A percentile compares a stretch with the other conserved stretches of the same genome.
phyloP scores from a whole-genome alignment of 768 basidiomycete genomes.

The Kwoniella europaea region DNA sequence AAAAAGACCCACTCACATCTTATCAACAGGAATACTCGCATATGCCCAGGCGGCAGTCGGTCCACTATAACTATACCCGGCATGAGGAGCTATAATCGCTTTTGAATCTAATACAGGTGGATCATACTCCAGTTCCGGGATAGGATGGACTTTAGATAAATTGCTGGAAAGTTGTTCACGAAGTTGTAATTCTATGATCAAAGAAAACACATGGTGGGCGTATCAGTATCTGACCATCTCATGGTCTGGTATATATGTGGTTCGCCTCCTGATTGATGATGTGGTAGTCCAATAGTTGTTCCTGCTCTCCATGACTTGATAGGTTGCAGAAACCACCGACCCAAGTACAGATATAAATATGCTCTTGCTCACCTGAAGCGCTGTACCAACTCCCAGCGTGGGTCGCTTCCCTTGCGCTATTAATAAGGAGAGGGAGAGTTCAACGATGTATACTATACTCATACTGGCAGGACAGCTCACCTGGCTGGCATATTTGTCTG shows the following conservation, averaged over 20 bases:
- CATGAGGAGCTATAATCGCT: conserved; percentile 98
- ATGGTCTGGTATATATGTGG: no score
- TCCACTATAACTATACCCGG: conserved; percentile 94
- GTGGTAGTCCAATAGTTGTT: no score
- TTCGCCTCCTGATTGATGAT: not conserved
- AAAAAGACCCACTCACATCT: conserved; percentile 68
- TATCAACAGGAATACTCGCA: conserved; percentile 76
- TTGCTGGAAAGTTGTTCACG: conserved; percentile 68
- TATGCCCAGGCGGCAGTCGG: conserved; percentile 96
- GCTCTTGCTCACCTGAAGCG: conserved; percentile 63
- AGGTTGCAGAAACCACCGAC: no score
- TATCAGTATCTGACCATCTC: no score
- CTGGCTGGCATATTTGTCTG: no score
- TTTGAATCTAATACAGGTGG: conserved; percentile 74
- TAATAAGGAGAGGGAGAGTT: not conserved
- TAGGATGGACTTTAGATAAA: conserved; percentile 67
- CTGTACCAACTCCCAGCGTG: conserved; percentile 95
- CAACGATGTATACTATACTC: no score
- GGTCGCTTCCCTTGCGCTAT: conserved; percentile 62
- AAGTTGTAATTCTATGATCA: conserved; percentile 65
- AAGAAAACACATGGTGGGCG: not conserved
- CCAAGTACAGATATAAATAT: conserved; percentile 5
- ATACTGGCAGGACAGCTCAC: no score
- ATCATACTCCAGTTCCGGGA: conserved; percentile 62
- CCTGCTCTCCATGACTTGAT: no score